Evolutionary conservation across 164 flowering plant genomes (phyloP), one percentile per base, ranked within the genome.

Genomic region (Stephania cephalantha): DNA sequence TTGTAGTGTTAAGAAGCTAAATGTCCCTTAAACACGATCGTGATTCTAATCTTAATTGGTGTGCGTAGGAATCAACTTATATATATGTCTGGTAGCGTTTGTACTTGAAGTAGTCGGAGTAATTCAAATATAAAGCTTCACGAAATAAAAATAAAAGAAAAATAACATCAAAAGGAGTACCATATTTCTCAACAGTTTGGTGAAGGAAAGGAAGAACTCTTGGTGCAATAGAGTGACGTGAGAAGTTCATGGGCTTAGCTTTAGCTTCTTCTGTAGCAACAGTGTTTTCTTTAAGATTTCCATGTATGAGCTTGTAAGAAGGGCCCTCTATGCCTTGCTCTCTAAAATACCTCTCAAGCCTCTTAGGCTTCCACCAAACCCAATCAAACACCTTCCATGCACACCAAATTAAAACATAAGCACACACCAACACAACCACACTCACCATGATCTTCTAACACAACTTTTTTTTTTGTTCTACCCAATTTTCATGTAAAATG

Each of bases 291-390:
- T 75, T 75, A 2, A 63, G 7, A 74, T 87, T 83, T 0, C 89
- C 89, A 71, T 64, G 50, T 42, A 79, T 67, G 4, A 84, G 18
- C n/a, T 66, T 71, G 78, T 87, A 87, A 1, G 85, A 46, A 72
- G 77, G 84, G 9, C 88, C 88, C 5, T 9, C 58, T 31, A 85
- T 70, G 1, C 89, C 86, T 71, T 84, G 85, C 42, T 78, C 64
- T 55, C 75, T 81, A 13, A 87, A 69, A 2, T 45, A 68, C 75
- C 45, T 82, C 74, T 83, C 87, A 20, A 84, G 67, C 73, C 45
- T 81, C 80, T 9, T 82, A n/a, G 89, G 89, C 58, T 77, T 84
- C 82, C 84, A 77, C 86, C 86, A 84, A 7, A 82, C 64, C 81
- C 81, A 83, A 70, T 78, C 70, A 30, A 80, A 31, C 29, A 74